Conservation (phyloP, 805 yeast species). For the Candida vaughaniae region DNA sequence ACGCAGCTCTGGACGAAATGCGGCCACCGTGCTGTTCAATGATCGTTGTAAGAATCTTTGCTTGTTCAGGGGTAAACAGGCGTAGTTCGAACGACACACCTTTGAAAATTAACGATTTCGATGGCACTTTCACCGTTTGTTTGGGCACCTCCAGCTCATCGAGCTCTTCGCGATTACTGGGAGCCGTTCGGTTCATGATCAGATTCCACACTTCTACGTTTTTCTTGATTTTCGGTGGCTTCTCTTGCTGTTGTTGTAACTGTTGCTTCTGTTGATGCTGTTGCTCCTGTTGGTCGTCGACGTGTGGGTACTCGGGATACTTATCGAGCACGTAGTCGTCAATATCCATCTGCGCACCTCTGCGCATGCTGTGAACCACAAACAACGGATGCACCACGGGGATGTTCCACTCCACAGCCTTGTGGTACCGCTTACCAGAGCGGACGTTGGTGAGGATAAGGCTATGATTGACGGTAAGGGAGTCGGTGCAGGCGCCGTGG, state of each 20-base stretch:
- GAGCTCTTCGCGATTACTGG: constrained; percentile 20
- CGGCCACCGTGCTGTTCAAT: constrained; percentile 48
- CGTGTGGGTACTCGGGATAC: constrained; percentile 10
- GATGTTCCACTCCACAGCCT: constrained; percentile 52
- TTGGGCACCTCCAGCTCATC: constrained; percentile 13
- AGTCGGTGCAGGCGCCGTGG: constrained; percentile 47
- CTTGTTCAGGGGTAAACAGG: constrained; percentile 42
- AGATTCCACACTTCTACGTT: constrained; percentile 44
- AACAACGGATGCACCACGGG: constrained; percentile 53
- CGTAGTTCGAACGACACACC: constrained; percentile 21
- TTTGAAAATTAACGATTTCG: constrained; percentile 5
- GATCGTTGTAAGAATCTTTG: constrained; percentile 36
- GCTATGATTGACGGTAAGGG: constrained; percentile 44
- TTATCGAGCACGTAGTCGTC: constrained; percentile 37
- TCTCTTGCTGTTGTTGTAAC: constrained; percentile 22
- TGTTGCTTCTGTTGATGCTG: constrained; percentile 12
- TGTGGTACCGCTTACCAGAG: constrained; percentile 51
- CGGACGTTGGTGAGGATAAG: constrained; percentile 51
- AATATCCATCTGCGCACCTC: constrained; percentile 44
- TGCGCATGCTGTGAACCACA: constrained; percentile 44
- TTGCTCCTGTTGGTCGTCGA: constrained; percentile 4
- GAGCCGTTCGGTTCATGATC: constrained; percentile 27
- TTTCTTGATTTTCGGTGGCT: constrained; percentile 13
- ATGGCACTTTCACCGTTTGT: neutral
- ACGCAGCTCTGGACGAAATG: constrained; percentile 8